Percentiles rank a stretch among this genome's conserved stretches.
phyloP scores from a whole-genome alignment of 108 stramenopile genomes.

The Cyclotella cryptica region DNA sequence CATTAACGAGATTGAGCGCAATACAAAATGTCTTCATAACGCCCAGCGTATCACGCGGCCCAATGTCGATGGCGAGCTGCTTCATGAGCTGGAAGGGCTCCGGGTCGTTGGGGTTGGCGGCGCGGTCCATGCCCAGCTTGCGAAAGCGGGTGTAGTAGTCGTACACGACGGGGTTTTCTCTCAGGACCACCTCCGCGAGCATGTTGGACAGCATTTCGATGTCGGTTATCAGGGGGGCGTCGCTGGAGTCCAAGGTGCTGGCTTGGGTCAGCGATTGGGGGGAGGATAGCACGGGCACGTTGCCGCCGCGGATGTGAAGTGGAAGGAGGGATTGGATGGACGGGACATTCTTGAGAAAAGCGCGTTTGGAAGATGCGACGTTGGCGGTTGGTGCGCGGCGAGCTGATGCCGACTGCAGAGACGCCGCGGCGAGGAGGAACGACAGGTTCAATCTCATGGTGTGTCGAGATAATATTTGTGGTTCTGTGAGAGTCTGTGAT shows the following conservation, averaged over 20 bases:
- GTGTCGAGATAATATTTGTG: no score
- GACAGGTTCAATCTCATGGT: conserved; percentile 16
- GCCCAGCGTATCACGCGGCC: conserved; percentile 70
- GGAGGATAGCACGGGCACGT: not conserved
- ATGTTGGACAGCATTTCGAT: conserved; percentile 80
- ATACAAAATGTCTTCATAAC: conserved; percentile 76
- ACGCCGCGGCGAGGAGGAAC: conserved; percentile 13
- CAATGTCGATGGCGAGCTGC: conserved; percentile 55
- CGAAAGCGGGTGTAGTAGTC: conserved; percentile 74
- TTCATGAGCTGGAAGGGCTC: conserved; percentile 71
- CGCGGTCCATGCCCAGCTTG: conserved; percentile 67
- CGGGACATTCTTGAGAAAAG: not conserved
- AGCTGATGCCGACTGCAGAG: not conserved
- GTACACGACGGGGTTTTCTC: conserved; percentile 69
- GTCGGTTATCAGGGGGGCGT: conserved; percentile 61
- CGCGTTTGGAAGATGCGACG: no score
- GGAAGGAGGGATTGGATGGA: not conserved
- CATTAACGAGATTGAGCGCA: conserved; percentile 82
- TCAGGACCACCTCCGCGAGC: conserved; percentile 69
- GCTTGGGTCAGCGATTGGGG: conserved; percentile 26
- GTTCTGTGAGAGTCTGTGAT: no score
- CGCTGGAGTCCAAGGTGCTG: conserved; percentile 28
- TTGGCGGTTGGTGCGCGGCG: not conserved
- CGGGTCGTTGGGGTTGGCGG: conserved; percentile 53
- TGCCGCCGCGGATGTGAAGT: not conserved